These are phyloP conservation scores for Maudiozyma humilis DNA, from an alignment of 1,139 yeast species.

Conservation along the genomic window DNA sequence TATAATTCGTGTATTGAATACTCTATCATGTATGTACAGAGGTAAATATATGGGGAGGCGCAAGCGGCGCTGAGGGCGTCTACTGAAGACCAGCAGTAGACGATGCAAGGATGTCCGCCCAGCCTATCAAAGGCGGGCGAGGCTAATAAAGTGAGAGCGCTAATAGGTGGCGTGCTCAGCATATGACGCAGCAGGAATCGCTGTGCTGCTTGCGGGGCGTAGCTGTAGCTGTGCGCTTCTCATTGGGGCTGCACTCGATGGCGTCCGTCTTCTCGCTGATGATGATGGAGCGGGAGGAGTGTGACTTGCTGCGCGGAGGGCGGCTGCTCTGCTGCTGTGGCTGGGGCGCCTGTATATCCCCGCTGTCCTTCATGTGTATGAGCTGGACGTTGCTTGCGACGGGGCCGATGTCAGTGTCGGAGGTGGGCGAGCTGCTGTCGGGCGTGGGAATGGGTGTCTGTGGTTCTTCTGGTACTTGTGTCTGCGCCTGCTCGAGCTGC, in stretches of 20 bases:
- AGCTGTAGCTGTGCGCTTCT: background rate
- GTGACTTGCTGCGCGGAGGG: background rate
- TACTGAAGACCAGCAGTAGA: background rate
- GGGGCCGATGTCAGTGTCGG: background rate
- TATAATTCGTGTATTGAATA: background rate
- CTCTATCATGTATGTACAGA: background rate
- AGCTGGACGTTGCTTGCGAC: conserved; percentile 1
- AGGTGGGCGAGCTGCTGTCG: background rate
- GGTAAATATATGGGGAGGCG: too few relatives aligned
- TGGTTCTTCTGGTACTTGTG: background rate
- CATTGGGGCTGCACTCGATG: background rate
- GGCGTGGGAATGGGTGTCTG: too few relatives aligned
- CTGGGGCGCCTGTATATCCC: background rate
- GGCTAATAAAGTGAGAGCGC: background rate
- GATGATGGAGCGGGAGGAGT: conserved; percentile 1
- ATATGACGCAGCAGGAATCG: conserved; percentile 4
- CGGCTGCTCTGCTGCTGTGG: background rate
- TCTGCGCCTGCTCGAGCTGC: background rate
- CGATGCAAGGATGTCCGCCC: background rate
- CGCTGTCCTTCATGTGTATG: background rate
- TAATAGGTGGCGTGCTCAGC: background rate
- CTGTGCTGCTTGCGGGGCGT: background rate
- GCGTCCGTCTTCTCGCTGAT: conserved; percentile 2
- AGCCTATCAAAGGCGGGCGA: background rate
- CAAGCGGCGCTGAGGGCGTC: background rate